These are phyloP conservation scores for Phytophthora vignae DNA, from an alignment of 352 stramenopile genomes.

Conservation along the genomic window DNA sequence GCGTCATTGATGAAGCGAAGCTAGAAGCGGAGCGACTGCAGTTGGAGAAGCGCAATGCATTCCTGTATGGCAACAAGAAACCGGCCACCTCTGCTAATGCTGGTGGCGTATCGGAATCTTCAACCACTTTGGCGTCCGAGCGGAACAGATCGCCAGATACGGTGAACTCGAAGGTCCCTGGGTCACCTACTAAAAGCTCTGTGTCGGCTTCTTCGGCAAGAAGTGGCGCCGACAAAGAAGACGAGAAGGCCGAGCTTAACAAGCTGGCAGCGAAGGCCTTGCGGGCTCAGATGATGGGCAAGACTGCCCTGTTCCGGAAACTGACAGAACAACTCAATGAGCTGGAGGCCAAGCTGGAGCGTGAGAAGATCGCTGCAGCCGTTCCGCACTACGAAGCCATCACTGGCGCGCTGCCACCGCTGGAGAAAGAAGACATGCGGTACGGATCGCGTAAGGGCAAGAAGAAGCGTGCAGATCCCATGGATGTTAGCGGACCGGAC, in stretches of 20 bases:
- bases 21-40: constrained; percentile 47
- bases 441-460: constrained; percentile 71
- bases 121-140: neutral
- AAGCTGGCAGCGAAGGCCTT: constrained; percentile 82
- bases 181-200: constrained; percentile 13
- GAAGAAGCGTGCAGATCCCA: constrained; percentile 46
- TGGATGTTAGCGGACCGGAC: constrained; percentile 26
- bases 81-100: neutral
- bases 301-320: constrained; percentile 73
- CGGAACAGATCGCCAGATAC: neutral
- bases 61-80: constrained; percentile 62
- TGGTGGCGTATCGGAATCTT: neutral
- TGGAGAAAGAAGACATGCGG: constrained; percentile 76
- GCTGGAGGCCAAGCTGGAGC: constrained; percentile 69
- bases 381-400: constrained; percentile 74
- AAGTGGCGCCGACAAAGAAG: constrained; percentile 14
- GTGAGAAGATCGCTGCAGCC: constrained; percentile 42
- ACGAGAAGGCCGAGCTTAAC: constrained; percentile 69
- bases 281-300: constrained; percentile 86
- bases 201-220: constrained; percentile 6
- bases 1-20: constrained; percentile 39
- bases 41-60: constrained; percentile 59
- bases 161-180: neutral
- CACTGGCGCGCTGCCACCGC: constrained; percentile 60
- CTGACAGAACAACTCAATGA: constrained; percentile 85